phyloP scores from a whole-genome alignment of 805 yeast species.

The Hagleromyces aurorensis region DNA sequence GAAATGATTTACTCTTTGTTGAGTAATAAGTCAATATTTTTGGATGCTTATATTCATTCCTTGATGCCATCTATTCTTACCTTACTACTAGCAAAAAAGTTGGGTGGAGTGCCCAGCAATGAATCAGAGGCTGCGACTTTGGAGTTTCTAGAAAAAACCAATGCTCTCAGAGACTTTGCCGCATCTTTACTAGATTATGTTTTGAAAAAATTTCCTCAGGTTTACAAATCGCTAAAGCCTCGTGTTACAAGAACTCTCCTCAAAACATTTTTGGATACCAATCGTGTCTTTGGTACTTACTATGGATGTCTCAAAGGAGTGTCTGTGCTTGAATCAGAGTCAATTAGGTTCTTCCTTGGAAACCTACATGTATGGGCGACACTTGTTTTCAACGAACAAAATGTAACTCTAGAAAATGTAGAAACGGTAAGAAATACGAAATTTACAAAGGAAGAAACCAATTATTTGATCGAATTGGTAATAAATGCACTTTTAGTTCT shows the following conservation, averaged over 20 bases:
- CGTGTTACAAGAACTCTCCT: conserved; percentile 88
- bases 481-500: conserved; percentile 49
- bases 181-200: conserved; percentile 75
- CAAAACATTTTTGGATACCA: conserved; percentile 81
- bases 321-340: conserved; percentile 78
- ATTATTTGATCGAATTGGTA: conserved; percentile 41
- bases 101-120: conserved; percentile 46
- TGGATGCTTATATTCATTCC: conserved; percentile 94
- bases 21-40: conserved; percentile 73
- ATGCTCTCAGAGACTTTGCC: conserved; percentile 80
- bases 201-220: conserved; percentile 70
- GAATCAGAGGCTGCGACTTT: conserved; percentile 16
- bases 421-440: conserved; percentile 18
- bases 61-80: conserved; percentile 95
- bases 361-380: conserved; percentile 76
- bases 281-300: conserved; percentile 79
- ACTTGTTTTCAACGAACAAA: conserved; percentile 40
- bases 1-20: conserved; percentile 81
- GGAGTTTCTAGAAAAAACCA: conserved; percentile 34
- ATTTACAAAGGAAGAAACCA: conserved; percentile 39
- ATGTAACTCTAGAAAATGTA: conserved; percentile 16
- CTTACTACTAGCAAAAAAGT: conserved; percentile 74
- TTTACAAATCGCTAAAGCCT: conserved; percentile 84
- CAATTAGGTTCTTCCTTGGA: conserved; percentile 76
- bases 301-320: conserved; percentile 88